A percentile compares a stretch with the other conserved stretches of the same genome.
These are phyloP conservation scores for Sporothrix protearum DNA, from an alignment of 2,329 filamentous ascomycete species.

Conservation along the genomic window DNA sequence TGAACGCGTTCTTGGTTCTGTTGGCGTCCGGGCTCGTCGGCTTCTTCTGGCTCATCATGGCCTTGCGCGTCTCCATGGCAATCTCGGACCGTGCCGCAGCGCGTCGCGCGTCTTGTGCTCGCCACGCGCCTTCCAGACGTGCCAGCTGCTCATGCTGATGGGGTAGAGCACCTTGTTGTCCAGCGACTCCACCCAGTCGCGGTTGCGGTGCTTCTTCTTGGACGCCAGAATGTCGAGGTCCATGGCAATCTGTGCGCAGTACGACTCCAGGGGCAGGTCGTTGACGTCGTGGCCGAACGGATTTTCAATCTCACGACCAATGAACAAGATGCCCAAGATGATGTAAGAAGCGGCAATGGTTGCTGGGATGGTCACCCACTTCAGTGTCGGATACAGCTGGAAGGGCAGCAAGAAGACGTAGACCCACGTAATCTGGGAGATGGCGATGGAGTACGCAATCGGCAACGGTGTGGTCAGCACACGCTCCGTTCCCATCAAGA, in stretches of 20 bases:
- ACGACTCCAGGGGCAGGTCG: constrained; percentile 62
- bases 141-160: constrained; percentile 44
- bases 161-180: constrained; percentile 43
- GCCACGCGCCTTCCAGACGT: constrained; percentile 47
- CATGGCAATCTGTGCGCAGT: constrained; percentile 60
- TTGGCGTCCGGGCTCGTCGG: background rate
- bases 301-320: constrained; percentile 67
- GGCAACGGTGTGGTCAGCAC: constrained; percentile 70
- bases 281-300: constrained; percentile 68
- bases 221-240: constrained; percentile 63
- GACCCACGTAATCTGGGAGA: constrained; percentile 72
- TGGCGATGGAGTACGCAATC: constrained; percentile 70
- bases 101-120: constrained; percentile 46
- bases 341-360: constrained; percentile 66
- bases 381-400: constrained; percentile 58
- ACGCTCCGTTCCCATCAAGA: constrained; percentile 63
- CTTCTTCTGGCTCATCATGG: constrained; percentile 28
- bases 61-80: constrained; percentile 33
- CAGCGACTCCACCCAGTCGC: constrained; percentile 46
- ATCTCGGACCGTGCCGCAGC: constrained; percentile 38
- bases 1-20: background rate
- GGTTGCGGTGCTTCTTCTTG: constrained; percentile 47
- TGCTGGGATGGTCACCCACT: constrained; percentile 69
- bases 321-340: constrained; percentile 64
- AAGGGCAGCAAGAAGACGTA: constrained; percentile 71